These are phyloP conservation scores for Prunus mume DNA, from an alignment of 306 rosid genomes.

Conservation along the genomic window DNA sequence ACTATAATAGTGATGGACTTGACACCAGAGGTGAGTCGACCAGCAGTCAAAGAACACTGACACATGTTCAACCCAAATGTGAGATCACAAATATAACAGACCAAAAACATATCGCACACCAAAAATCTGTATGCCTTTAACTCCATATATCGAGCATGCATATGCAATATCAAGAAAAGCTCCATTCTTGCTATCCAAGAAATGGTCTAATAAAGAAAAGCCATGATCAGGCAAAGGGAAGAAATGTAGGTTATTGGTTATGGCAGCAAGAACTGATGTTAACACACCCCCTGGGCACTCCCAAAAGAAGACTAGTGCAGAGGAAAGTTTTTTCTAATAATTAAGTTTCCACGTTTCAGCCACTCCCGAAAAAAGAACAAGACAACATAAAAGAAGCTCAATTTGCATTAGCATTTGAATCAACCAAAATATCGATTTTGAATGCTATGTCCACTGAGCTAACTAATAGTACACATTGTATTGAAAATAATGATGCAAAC, in stretches of 20 bases:
- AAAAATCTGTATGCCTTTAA: too few relatives aligned
- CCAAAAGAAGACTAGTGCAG: too few relatives aligned
- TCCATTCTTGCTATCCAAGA: background rate
- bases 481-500: background rate
- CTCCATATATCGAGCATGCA: background rate
- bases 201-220: background rate
- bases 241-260: too few relatives aligned
- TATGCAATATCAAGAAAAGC: background rate
- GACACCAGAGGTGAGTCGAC: conserved; percentile 89
- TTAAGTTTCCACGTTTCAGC: too few relatives aligned
- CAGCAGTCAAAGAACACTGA: conserved; percentile 86
- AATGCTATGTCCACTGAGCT: background rate
- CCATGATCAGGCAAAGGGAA: too few relatives aligned
- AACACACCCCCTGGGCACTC: too few relatives aligned
- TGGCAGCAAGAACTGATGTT: too few relatives aligned
- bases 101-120: background rate
- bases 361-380: too few relatives aligned
- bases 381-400: too few relatives aligned
- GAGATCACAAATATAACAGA: conserved; percentile 7
- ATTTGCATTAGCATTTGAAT: background rate
- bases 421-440: background rate
- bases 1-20: conserved; percentile 68
- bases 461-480: background rate
- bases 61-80: conserved; percentile 21
- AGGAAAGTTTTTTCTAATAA: too few relatives aligned